Base-by-base conservation (phyloP, 495 filamentous ascomycete genomes). In the Pyrenula aspistea region DNA sequence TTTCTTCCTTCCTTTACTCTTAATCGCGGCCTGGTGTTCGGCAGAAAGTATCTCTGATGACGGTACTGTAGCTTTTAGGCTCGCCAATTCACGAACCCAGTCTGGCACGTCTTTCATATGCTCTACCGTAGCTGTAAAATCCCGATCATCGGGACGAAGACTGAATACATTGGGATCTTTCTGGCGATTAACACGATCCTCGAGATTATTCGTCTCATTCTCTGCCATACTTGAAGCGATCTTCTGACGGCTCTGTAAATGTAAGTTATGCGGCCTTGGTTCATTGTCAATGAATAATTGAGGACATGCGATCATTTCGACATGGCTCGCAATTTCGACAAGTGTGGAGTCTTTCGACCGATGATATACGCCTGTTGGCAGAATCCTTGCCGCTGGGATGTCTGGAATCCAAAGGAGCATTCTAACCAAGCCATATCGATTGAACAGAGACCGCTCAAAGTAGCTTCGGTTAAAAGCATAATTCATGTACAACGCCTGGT, bases 331-430 rank as follows among this genome's bases (percentile, higher is more conserved):
- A 1, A 85, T 61, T 49, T 91, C 85, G 8, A 77, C 71, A 15
- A 80, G 63, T 1, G 88, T 55, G 1, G 82, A 65, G 4, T 72
- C 52, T 51, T 83, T 83, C 48, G 61, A 72, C 50, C 85, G 79
- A 2, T 71, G 65, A 19, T 62, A 65, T 1, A 84, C 55, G 1
- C 63, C 69, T 24, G 77, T 78, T 0, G 90, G 87, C 2, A 84
- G 36, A 3, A 77, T 48, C 1, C 54, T 12, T 0, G 61, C 57
- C 51, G 74, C 78, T 22, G 87, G 84, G 0, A 67, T 59, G 25
- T 78, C 64, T 0, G 69, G 64, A 2, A 79, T 53, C 78, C 86
- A 85, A 24, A 87, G 59, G 2, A 96, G 70, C 70, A 91, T 80
- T 54, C 89, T 80, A 8, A 92, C 83, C 4, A 79, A 77, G 10